phyloP scores from a whole-genome alignment of 208 protist genomes.

The Trypanosoma grayi region DNA sequence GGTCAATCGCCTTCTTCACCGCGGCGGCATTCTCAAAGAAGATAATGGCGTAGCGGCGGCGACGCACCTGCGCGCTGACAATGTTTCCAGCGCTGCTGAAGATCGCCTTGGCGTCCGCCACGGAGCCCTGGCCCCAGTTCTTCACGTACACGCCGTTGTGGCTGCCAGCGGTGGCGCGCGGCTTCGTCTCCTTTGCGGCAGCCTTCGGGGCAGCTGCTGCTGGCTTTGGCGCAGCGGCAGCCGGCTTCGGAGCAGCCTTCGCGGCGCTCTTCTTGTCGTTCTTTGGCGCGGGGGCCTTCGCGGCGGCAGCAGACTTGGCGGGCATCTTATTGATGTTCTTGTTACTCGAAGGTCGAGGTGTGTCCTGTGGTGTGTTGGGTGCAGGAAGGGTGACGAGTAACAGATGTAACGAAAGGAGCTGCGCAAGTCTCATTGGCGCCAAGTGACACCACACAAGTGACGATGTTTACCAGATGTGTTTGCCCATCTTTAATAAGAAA shows the following conservation, averaged over 20 bases:
- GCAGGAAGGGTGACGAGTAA: not conserved
- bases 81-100: slow-evolving; percentile 67
- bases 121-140: slow-evolving; percentile 78
- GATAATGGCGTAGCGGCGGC: slow-evolving; percentile 75
- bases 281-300: slow-evolving; percentile 50
- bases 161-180: slow-evolving; percentile 31
- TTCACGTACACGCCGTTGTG: slow-evolving; percentile 84
- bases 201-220: slow-evolving; percentile 20
- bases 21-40: slow-evolving; percentile 81
- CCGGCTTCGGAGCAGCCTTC: slow-evolving; percentile 42
- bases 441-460: too few relatives aligned
- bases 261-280: slow-evolving; percentile 39
- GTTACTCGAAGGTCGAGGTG: slow-evolving; percentile 87
- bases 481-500: not conserved
- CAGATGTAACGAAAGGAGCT: not conserved
- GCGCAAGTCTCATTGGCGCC: too few relatives aligned
- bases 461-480: too few relatives aligned
- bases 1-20: slow-evolving; percentile 85
- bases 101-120: slow-evolving; percentile 48
- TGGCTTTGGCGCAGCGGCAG: slow-evolving; percentile 32
- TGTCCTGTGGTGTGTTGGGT: too few relatives aligned
- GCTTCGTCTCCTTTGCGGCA: slow-evolving; percentile 22
- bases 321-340: slow-evolving; percentile 60
- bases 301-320: slow-evolving; percentile 36
- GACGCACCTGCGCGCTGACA: slow-evolving; percentile 55